phyloP scores from a whole-genome alignment of 1,139 yeast species.

The Pichia sp. region DNA sequence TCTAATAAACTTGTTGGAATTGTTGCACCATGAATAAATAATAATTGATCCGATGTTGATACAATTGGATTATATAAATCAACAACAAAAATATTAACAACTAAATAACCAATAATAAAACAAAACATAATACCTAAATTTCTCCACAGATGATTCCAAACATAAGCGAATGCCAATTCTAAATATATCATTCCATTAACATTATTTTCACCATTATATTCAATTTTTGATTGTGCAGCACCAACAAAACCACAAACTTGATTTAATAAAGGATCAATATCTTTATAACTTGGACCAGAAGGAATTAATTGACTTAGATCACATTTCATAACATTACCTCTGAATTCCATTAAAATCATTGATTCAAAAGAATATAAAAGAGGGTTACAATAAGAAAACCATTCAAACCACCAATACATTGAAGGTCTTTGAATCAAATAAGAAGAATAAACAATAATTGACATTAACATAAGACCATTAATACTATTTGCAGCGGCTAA shows the following conservation, averaged over 20 bases:
- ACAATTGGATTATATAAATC: conserved; percentile 28
- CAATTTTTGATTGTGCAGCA: conserved; percentile 32
- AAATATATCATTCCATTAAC: conserved; percentile 43
- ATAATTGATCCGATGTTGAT: conserved; percentile 20
- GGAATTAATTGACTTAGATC: conserved; percentile 39
- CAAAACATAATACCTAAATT: conserved; percentile 45
- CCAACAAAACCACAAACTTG: conserved; percentile 48
- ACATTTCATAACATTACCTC: conserved; percentile 48
- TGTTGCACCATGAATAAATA: conserved; percentile 18
- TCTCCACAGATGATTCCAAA: conserved; percentile 42
- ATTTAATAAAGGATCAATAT: conserved; percentile 31
- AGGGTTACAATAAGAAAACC: conserved; percentile 56
- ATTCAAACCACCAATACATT: conserved; percentile 60
- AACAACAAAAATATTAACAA: conserved; percentile 29
- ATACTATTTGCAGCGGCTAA: conserved; percentile 47
- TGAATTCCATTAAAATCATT: conserved; percentile 48
- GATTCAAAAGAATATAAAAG: conserved; percentile 52
- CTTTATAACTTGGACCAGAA: conserved; percentile 41
- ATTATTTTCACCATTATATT: conserved; percentile 36
- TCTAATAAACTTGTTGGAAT: background rate
- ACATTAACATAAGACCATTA: conserved; percentile 43
- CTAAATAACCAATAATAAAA: conserved; percentile 37
- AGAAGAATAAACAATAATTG: conserved; percentile 44
- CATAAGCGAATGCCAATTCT: conserved; percentile 33
- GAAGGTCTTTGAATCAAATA: conserved; percentile 51